Evolutionary conservation across 176 grass and related monocot genomes (phyloP), one percentile per base, ranked within the genome.

Genomic region (Phoenix dactylifera): DNA sequence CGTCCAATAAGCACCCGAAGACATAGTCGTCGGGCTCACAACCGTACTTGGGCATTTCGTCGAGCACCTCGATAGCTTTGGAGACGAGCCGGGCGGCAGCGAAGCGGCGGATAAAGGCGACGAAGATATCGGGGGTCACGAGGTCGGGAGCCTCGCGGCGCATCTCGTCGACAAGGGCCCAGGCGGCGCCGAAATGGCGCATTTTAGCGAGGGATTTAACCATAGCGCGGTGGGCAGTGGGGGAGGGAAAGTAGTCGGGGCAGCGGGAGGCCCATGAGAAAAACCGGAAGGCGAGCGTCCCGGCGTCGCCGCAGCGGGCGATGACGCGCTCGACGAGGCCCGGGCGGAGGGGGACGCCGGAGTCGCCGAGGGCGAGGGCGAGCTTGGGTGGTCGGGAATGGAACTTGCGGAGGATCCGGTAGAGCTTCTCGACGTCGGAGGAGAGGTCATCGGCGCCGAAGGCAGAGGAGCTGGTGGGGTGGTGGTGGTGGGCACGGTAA

Each of bases 271-370:
- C 35, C 35, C 35, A 39, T 1, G 35, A 39, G 35, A 39, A 39
- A 12, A 67, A 89, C 66, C 71, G 75, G 53, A 84, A 79, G 28
- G 87, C 78, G 58, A 87, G 83, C 51, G 77, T 55, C 48, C 77
- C 83, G 26, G 84, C 74, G 50, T 62, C 69, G 50, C 80, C 87
- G 72, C 72, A 90, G 65, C 86, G 86, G 59, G 55, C 70, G 48
- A 90, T 75, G 16, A 87, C 87, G 48, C 82, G 71, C 53, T 82
- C 78, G 71, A 86, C 53, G 58, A 89, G 86, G 81, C 59, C 85
- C 7, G 75, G 86, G 10, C 74, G 82, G 68, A 71, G 28, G 65
- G 68, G 68, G 59, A 89, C 71, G 59, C 82, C 81, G 67, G 82
- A 76, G 7, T 66, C 73, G 23, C 70, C 74, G 15, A 89, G 78